Percentiles rank a stretch among this genome's conserved stretches.
Conservation (phyloP, 2,329 filamentous ascomycete species). For the Diaporthe ilicicola region DNA sequence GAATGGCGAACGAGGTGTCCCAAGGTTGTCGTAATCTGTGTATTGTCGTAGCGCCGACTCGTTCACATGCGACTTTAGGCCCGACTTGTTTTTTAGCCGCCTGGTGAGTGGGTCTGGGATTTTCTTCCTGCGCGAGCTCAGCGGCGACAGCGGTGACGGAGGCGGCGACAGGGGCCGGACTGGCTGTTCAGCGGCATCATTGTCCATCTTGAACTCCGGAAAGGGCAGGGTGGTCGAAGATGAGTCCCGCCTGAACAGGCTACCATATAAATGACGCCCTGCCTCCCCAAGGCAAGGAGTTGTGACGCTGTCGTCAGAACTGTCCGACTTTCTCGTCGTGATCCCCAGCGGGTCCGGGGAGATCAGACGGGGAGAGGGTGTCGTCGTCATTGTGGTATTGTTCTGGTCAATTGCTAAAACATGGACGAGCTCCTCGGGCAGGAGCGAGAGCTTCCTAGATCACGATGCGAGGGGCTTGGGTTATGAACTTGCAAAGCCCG, state of each 20-base stretch:
- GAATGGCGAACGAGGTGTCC: constrained; percentile 14
- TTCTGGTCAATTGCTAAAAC: no score
- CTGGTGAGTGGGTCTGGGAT: constrained; percentile 7
- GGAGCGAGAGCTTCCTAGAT: background rate
- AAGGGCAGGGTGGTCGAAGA: constrained; percentile 7
- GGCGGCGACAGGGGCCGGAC: constrained; percentile 7
- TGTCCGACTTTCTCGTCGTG: background rate
- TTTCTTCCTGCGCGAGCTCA: constrained; percentile 12
- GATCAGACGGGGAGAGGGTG: background rate
- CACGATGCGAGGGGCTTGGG: constrained; percentile 1
- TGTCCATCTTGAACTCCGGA: constrained; percentile 3
- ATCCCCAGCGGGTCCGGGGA: constrained; percentile 3
- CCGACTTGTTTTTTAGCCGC: constrained; percentile 1
- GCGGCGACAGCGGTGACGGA: background rate
- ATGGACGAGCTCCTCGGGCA: background rate
- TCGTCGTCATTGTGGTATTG: background rate
- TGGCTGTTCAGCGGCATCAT: background rate
- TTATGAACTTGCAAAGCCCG: constrained; percentile 9
- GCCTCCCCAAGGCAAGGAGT: constrained; percentile 6
- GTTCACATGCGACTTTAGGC: constrained; percentile 16
- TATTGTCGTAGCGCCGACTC: constrained; percentile 22
- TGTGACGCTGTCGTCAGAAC: constrained; percentile 2
- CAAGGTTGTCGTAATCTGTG: constrained; percentile 24
- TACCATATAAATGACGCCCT: background rate
- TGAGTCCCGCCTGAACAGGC: background rate